Base-by-base conservation (phyloP, 495 filamentous ascomycete species). In the Astrocystis sublimbata region DNA sequence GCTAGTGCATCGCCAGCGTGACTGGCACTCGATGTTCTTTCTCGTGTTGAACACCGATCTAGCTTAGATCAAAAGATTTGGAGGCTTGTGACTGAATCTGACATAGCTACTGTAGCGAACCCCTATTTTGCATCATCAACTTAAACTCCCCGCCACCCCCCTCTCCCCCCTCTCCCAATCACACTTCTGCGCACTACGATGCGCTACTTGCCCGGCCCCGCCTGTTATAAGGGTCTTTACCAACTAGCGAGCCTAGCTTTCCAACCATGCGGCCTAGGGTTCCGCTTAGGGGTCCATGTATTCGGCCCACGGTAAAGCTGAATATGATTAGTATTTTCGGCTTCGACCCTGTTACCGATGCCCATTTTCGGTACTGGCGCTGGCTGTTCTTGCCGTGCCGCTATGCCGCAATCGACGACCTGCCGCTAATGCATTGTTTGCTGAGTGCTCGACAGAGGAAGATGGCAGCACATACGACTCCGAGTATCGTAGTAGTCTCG, bases 211-310 rank as follows among this genome's bases (percentile, higher is more conserved):
- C 13, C 23, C 30, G 12, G 24, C 53, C 53, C 53, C 40, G 53
- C 54, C 28, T 21, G 24, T 57, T 17, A 6, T 52, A 52, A 21
- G 30, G 49, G 49, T 23, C 49, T 30, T 51, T 13, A 17, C 17
- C 19, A 51, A 24, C 42, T 10, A 21, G n/a, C n/a, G n/a, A n/a
- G n/a, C n/a, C n/a, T n/a, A n/a, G n/a, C n/a, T n/a, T n/a, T n/a
- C n/a, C n/a, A n/a, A n/a, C n/a, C n/a, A n/a, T n/a, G n/a, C 15
- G 6, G 12, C 9, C 43, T 47, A 26, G 45, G n/a, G n/a, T n/a
- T n/a, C 23, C 24, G 45, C n/a, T n/a, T 57, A 43, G 45, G 40
- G 54, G 54, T 57, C 54, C 54, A 43, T n/a, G 9, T 35, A 21
- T 42, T 30, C 28, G 53, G 53, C 23, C 33, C 38, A 35, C 38